Evolutionary conservation across 2,329 filamentous ascomycete genomes (phyloP), one percentile per base, ranked within the genome.

Genomic region (Aspergillus aculeatinus): DNA sequence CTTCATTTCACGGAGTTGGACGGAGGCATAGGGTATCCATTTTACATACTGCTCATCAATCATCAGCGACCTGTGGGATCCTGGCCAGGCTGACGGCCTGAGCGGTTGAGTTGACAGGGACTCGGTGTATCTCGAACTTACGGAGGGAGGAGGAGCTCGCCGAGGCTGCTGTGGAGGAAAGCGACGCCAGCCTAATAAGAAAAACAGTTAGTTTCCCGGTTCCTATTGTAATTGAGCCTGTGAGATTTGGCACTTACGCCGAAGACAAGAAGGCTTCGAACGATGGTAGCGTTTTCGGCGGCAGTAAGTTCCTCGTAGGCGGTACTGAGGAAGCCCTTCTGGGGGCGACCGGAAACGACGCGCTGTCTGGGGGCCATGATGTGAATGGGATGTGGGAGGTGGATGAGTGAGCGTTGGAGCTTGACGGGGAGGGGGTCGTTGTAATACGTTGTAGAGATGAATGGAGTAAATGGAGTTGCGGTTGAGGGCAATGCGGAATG

Each of bases 281-380:
- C 87, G 59, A 90, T 83, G 59, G 86, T 83, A 52, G 86, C 82
- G 76, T 91, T 90, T 72, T 91, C 88, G 35, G 87, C 76, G 29
- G 84, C 83, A 58, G 86, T 89, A 70, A 90, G 70, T 65, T 85
- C 80, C 62, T 83, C 81, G 76, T 89, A 90, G 65, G 84, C 81
- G 59, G 80, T 80, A 67, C 79, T 79, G 65, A 89, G 67, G 74
- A 85, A 81, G 64, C 87, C 83, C 68, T 77, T 73, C 66, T 74
- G 72, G 59, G 71, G 73, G 53, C 73, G 70, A 54, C 67, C 66
- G 67, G 85, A 80, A 61, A 80, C 73, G 63, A 82, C 70, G 63
- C 86, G 79, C 76, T 82, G 80, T 78, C 86, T 89, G 67, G 87
- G 85, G 73, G 86, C 78, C 89, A 91, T 91, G 64, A 59, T 47